Base-by-base conservation (phyloP, 495 filamentous ascomycete genomes). In the Aspergillus mulundensis region DNA sequence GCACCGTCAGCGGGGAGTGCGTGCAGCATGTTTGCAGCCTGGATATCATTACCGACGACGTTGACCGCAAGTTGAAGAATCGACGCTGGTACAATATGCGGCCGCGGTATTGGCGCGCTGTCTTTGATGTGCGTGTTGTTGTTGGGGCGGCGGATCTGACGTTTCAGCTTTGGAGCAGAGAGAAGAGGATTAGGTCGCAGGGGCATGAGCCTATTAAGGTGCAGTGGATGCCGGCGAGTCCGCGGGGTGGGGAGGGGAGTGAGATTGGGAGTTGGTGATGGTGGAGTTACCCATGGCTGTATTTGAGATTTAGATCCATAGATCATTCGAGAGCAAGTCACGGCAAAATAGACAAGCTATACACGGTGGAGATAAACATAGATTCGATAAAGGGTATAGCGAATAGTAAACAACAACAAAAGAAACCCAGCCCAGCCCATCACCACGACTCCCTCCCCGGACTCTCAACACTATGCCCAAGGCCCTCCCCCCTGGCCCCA, bases 151-250 rank as follows among this genome's bases (percentile, higher is more conserved):
- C 81, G 1, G 81, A 84, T 54, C 62, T 84, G 16, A 66, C 74
- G 6, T 85, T 85, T 39, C 76, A 82, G 63, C 44, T 83, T 5
- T 80, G 79, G 76, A 77, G 76, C 39, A 74, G 70, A 20, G 74
- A 79, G 3, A 68, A 70, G 30, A 71, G 64, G 53, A 76, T 79
- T 41, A 30, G 44, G 62, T 76, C 48, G 60, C 72, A 50, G 59
- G 58, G 73, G 18, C 79, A 81, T 64, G 74, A 81, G 34, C 72
- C 76, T 6, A 79, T 84, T 58, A 59, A 61, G 23, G 75, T 84
- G 8, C 70, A 64, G 16, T 83, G 79, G 78, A 75, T 77, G 40
- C 21, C 44, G 24, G 20, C 15, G 25, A 28, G 25, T 28, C 25
- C 25, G 3, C 4, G 25, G 25, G 8, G 25, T 28, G 25, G 25